Evolutionary conservation across 169 alveolate genomes (phyloP).

Genomic region (Ichthyophthirius multifiliis): DNA sequence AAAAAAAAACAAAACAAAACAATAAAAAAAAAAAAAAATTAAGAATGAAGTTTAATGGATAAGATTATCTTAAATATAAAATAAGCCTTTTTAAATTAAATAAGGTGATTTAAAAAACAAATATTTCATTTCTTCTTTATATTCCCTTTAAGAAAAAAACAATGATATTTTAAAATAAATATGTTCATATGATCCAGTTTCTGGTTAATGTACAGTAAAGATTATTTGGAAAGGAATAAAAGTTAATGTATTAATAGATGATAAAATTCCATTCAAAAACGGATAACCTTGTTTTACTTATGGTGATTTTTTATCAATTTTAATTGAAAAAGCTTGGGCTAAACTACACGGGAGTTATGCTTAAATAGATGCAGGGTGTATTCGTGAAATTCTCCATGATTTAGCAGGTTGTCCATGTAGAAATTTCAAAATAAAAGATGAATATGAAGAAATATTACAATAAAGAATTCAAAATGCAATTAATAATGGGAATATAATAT

Average conservation of each 20-base stretch:
- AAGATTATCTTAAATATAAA: too few relatives aligned
- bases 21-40: too few relatives aligned
- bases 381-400: slow-evolving; percentile 54
- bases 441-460: not conserved
- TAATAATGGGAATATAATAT: not conserved
- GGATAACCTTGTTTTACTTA: slow-evolving; percentile 20
- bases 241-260: slow-evolving; percentile 63
- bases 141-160: too few relatives aligned
- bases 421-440: slow-evolving; percentile 26
- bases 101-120: too few relatives aligned
- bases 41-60: too few relatives aligned
- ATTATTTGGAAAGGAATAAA: slow-evolving; percentile 64
- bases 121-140: too few relatives aligned
- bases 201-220: slow-evolving; percentile 17
- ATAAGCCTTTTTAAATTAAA: too few relatives aligned
- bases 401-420: slow-evolving; percentile 62
- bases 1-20: too few relatives aligned
- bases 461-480: not conserved
- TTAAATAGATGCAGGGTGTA: slow-evolving; percentile 65
- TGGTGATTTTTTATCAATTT: slow-evolving; percentile 18
- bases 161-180: too few relatives aligned
- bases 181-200: too few relatives aligned
- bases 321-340: slow-evolving; percentile 40
- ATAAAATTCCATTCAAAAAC: slow-evolving; percentile 55
- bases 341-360: slow-evolving; percentile 43